Conservation (phyloP, 192 early-diverging fungal genomes). For the Linderina pennispora region DNA sequence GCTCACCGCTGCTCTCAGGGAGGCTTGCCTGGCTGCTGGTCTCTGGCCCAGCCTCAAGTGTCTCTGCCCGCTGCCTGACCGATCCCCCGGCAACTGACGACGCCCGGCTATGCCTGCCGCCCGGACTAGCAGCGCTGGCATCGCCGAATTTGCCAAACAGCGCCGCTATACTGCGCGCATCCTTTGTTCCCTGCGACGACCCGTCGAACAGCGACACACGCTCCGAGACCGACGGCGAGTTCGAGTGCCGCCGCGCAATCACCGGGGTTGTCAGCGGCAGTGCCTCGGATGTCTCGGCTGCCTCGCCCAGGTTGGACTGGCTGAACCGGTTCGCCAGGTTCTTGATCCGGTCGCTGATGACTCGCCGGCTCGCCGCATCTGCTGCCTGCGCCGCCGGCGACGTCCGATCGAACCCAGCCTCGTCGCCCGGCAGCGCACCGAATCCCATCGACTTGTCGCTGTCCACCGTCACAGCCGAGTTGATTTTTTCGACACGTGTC, state of each 20-base stretch:
- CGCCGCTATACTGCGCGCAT: too few species aligned
- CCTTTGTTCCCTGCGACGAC: too few species aligned
- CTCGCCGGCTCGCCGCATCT: conserved; percentile 19
- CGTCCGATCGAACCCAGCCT: background rate
- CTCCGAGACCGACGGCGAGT: conserved; percentile 41
- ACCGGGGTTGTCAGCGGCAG: conserved; percentile 6
- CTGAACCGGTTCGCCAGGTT: conserved; percentile 37
- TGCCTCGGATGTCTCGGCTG: conserved; percentile 3
- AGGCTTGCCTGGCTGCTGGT: too few species aligned
- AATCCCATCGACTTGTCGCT: too few species aligned
- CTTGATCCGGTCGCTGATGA: conserved; percentile 45
- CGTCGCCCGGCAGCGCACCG: background rate
- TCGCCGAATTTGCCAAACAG: conserved; percentile 41
- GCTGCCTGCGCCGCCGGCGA: conserved; percentile 1
- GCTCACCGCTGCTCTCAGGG: too few species aligned
- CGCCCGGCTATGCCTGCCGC: conserved; percentile 28
- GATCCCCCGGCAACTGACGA: conserved; percentile 20
- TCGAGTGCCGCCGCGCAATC: conserved; percentile 29
- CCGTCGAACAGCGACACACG: conserved; percentile 41
- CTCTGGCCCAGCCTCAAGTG: too few species aligned
- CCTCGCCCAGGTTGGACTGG: conserved; percentile 28
- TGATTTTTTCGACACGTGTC: too few species aligned
- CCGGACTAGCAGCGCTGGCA: conserved; percentile 1
- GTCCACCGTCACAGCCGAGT: background rate
- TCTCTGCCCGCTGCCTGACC: too few species aligned